These are phyloP conservation scores for Fraxinus sp. DNA, from an alignment of 305 asterid genomes.

Conservation along the genomic window DNA sequence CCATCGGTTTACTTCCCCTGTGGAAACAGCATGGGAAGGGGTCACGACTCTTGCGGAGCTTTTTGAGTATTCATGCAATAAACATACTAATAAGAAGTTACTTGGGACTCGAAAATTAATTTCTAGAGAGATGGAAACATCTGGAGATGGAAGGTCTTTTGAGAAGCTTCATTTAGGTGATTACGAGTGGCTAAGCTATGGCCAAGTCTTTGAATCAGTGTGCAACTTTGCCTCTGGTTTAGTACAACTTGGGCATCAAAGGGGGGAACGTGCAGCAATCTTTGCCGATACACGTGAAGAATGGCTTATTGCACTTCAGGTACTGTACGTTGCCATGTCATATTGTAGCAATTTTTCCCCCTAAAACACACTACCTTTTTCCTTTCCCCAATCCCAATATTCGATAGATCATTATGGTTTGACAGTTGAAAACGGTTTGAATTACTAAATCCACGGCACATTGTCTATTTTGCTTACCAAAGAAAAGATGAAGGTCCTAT, in stretches of 20 bases:
- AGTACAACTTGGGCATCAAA: conserved; percentile 80
- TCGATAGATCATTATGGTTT: not conserved
- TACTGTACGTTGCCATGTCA: conserved; percentile 14
- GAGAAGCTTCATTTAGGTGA: conserved; percentile 98
- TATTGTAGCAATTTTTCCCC: not conserved
- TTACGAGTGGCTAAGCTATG: conserved; percentile 83
- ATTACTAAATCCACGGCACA: not conserved
- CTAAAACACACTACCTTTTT: not conserved
- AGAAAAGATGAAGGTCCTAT: not conserved
- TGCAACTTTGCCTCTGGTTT: conserved; percentile 86
- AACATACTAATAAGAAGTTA: conserved; percentile 45
- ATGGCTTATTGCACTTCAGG: conserved; percentile 99
- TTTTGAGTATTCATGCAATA: conserved; percentile 73
- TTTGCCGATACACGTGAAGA: conserved; percentile 96
- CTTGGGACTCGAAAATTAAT: conserved; percentile 77
- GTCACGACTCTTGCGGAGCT: conserved; percentile 89
- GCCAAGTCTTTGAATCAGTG: conserved; percentile 70
- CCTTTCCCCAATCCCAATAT: not conserved
- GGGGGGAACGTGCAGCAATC: conserved; percentile 84
- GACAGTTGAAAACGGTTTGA: not conserved
- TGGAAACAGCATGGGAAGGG: conserved; percentile 93
- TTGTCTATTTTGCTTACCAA: not conserved
- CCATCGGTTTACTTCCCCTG: conserved; percentile 60
- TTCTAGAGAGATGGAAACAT: conserved; percentile 60
- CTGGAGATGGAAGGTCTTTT: conserved; percentile 76